Base-by-base conservation (phyloP, 768 basidiomycete genomes). In the Trametes punicea region DNA sequence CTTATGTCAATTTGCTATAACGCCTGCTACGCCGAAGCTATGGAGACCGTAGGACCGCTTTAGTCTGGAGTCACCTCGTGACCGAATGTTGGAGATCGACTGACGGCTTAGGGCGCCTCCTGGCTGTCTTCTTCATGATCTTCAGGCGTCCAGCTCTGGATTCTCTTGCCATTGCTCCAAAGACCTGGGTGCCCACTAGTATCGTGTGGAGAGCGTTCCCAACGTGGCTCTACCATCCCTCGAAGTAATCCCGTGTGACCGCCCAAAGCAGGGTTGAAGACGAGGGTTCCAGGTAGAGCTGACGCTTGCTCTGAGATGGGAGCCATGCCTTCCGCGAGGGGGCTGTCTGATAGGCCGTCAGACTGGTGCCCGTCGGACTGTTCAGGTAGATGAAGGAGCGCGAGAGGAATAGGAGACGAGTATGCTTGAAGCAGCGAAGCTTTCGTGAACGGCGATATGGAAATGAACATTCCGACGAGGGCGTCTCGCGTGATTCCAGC, bases 401-500 rank as follows among this genome's bases (percentile, higher is more conserved):
- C 78, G 54, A 95, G 80, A 0, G 94, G 94, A 11, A 93, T 77
- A 0, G 81, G 76, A 0, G 90, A 93, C 10, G 85, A 83, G 57
- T 84, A 79, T 1, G 87, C 90, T 10, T 84, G 83, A 1, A 86
- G 74, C 52, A 89, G 66, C 0, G 92, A 82, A 0, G 81, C 71
- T 49, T 78, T 81, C 1, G 92, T 90, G 70, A 93, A 97, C 1
- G 82, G 75, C 16, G 90, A 92, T 65, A 90, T 80, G 1, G 92
- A 95, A 33, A 93, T 74, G 49, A 96, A 77, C 20, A 95, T 70
- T 0, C 87, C 91, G n/a, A 93, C 79, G 15, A 79, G 67, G 1
- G 81, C 77, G 31, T 46, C 57, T 30, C 39, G 47, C 16, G 30
- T 23, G 64, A 39, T 41, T 8, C 61, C 15, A 10, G 38, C 40